Evolutionary conservation across 2,329 filamentous ascomycete genomes (phyloP).

Genomic region (Fusarium guadeloupense): DNA sequence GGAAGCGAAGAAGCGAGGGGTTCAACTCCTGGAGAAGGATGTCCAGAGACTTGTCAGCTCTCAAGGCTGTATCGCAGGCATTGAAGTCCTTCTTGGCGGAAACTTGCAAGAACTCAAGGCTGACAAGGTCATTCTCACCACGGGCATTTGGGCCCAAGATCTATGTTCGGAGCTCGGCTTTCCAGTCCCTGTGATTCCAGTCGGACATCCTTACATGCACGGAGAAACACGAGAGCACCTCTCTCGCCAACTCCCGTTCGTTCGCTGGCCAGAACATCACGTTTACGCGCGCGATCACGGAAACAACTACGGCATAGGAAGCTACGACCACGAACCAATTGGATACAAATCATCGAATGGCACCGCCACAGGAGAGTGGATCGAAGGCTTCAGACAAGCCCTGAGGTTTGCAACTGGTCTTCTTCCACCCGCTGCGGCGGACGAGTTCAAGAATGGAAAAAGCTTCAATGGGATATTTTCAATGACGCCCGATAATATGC

Average conservation of each 20-base stretch:
- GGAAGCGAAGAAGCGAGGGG: constrained; percentile 14
- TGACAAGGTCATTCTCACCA: constrained; percentile 36
- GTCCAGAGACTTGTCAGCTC: constrained; percentile 15
- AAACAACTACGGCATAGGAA: constrained; percentile 31
- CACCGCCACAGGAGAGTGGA: constrained; percentile 30
- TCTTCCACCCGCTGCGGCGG: constrained; percentile 9
- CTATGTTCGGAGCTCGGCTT: constrained; percentile 20
- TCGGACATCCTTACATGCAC: constrained; percentile 39
- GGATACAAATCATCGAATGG: constrained; percentile 8
- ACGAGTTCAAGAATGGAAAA: constrained; percentile 13
- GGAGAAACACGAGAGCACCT: not conserved
- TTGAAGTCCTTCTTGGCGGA: not conserved
- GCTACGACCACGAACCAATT: constrained; percentile 34
- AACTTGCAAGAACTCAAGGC: constrained; percentile 3
- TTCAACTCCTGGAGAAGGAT: constrained; percentile 12
- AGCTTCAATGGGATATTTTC: constrained; percentile 41
- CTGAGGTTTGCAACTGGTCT: constrained; percentile 16
- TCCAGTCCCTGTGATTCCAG: constrained; percentile 35
- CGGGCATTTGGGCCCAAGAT: constrained; percentile 39
- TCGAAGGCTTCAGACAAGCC: constrained; percentile 24
- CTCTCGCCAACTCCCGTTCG: constrained; percentile 9
- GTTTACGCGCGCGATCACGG: constrained; percentile 40
- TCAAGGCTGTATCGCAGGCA: constrained; percentile 1
- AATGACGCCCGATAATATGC: constrained; percentile 43
- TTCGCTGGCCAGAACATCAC: constrained; percentile 38